Evolutionary conservation across 768 basidiomycete species (phyloP), one percentile per base, ranked within the genome.

Genomic region (Infundibulicybe gibba): DNA sequence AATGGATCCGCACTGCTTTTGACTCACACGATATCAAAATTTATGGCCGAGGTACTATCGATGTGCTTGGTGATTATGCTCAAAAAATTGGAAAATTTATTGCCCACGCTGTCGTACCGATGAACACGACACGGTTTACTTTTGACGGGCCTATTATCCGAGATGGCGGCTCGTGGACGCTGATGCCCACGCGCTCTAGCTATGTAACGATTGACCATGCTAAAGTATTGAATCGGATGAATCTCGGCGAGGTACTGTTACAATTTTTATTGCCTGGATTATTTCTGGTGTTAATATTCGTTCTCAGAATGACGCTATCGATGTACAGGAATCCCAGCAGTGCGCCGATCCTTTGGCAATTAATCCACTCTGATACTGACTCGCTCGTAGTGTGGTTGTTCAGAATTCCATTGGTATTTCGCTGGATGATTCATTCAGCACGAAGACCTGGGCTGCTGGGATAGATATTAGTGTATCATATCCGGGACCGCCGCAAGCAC

Each of bases 51-150:
- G 49, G 49, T 13, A 51, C 44, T 2, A 51, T 51, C 32, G 45
- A 50, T 19, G 40, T 40, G 2, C 3, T 13, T 10, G 49, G 49
- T 12, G 32, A 46, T 15, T 46, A 46, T 20, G 49, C 49, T 1
- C 49, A 45, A 40, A 45, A 50, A 40, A 45, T 19, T 12, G 44
- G 44, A 2, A 50, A 50, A 40, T 50, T 50, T 16, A 50, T 50
- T 11, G 49, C 49, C n/a, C 49, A 46, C 47, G 44, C 49, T 17
- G 49, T 49, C 9, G 44, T 50, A 9, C 49, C 49, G 4, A 40
- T 50, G n/a, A 40, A 45, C 15, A 46, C 45, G 4, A 45, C 49
- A 11, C 38, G 38, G 33, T 46, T 49, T 21, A 43, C 25, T 4
- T 49, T 43, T 17, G 42, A 49, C 32, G 48, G 41, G 4, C 48